These are phyloP conservation scores for Linderina pennispora DNA, from an alignment of 192 early-diverging fungal species.

Conservation along the genomic window DNA sequence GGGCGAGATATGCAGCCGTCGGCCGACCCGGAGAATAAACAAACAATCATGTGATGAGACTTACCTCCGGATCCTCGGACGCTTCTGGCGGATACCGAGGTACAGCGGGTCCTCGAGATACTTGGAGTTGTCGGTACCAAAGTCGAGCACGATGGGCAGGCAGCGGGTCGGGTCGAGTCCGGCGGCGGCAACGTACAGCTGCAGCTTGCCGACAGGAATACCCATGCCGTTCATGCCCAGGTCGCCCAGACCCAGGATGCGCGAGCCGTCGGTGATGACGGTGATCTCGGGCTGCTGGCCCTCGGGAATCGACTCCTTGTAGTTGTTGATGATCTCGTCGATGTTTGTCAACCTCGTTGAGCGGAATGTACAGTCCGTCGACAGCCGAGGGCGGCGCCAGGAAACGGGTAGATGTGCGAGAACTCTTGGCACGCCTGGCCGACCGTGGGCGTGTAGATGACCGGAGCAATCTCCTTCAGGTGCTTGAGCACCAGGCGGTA, in stretches of 20 bases:
- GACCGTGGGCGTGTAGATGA: conserved; percentile 84
- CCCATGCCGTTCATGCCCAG: conserved; percentile 94
- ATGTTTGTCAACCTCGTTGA: conserved; percentile 70
- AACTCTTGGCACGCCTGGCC: conserved; percentile 81
- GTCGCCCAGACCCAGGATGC: conserved; percentile 93
- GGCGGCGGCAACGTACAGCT: conserved; percentile 80
- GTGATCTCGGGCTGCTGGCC: conserved; percentile 67
- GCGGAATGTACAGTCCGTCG: conserved; percentile 84
- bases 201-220: conserved; percentile 93
- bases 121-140: conserved; percentile 84
- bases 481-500: conserved; percentile 74
- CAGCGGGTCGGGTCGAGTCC: conserved; percentile 83
- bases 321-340: conserved; percentile 71
- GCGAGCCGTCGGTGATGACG: conserved; percentile 94
- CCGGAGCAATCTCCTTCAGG: conserved; percentile 70
- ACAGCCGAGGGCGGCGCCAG: conserved; percentile 65
- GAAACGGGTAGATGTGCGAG: conserved; percentile 83
- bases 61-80: conserved; percentile 54
- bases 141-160: conserved; percentile 86
- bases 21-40: too few species aligned
- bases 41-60: too few species aligned
- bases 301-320: conserved; percentile 58
- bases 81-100: conserved; percentile 68
- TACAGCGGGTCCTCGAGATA: conserved; percentile 85
- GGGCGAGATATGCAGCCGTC: too few species aligned